Conservation (phyloP, 1,139 yeast species). For the Saccharomyces uvarum region DNA sequence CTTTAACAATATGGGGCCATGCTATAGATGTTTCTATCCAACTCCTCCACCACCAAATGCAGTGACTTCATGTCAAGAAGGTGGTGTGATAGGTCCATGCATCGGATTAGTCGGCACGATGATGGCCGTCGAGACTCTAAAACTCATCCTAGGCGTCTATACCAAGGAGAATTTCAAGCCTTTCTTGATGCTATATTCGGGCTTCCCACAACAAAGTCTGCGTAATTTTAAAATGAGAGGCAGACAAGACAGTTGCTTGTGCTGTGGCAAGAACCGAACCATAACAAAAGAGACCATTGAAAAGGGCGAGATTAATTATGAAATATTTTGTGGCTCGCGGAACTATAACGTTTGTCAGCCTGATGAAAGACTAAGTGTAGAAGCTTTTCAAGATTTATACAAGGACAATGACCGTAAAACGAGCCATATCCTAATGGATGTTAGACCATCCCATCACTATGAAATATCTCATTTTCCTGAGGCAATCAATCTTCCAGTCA, state of each 20-base stretch:
- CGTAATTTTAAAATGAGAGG: conserved; percentile 76
- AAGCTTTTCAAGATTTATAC: conserved; percentile 34
- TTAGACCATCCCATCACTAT: conserved; percentile 73
- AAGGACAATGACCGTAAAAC: conserved; percentile 8
- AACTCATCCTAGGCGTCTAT: conserved; percentile 57
- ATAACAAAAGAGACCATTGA: conserved; percentile 44
- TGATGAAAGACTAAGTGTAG: conserved; percentile 44
- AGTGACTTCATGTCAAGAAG: conserved; percentile 83
- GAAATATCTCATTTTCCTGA: conserved; percentile 54
- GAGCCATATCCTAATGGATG: conserved; percentile 53
- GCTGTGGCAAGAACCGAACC: conserved; percentile 48
- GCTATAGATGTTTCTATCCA: conserved; percentile 91
- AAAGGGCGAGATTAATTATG: conserved; percentile 49
- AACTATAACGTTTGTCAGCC: conserved; percentile 40
- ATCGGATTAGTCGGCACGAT: conserved; percentile 84
- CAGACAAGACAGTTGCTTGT: conserved; percentile 50
- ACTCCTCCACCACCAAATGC: conserved; percentile 79
- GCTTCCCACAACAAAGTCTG: conserved; percentile 63
- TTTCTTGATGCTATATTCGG: conserved; percentile 62
- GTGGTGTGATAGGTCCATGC: conserved; percentile 93
- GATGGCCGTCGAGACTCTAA: conserved; percentile 85
- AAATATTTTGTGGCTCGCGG: conserved; percentile 64
- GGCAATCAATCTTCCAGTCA: conserved; percentile 60
- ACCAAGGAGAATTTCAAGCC: conserved; percentile 51
- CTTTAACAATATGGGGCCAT: conserved; percentile 66